Evolutionary conservation across 2,329 filamentous ascomycete genomes (phyloP).

Genomic region (Penicillium sp.): DNA sequence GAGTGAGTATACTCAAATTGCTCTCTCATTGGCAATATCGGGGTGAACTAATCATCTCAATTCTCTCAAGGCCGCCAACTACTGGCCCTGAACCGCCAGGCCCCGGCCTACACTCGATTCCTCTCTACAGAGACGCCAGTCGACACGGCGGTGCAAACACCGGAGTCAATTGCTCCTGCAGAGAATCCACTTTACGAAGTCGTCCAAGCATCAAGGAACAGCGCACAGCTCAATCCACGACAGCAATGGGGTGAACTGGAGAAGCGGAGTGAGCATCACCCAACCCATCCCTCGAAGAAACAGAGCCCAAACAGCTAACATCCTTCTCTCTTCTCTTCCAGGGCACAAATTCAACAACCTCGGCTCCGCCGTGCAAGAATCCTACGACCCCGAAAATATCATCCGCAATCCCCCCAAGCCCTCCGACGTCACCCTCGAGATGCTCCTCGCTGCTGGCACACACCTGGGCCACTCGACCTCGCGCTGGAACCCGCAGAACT

Average conservation of each 20-base stretch:
- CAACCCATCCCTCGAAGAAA: background rate
- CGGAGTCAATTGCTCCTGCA: slow-evolving; percentile 19
- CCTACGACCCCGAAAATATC: slow-evolving; percentile 43
- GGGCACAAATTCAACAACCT: slow-evolving; percentile 41
- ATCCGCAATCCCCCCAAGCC: slow-evolving; percentile 75
- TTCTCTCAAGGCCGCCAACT: slow-evolving; percentile 44
- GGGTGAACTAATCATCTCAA: slow-evolving; percentile 22
- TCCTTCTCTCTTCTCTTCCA: slow-evolving; percentile 20
- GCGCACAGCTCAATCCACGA: slow-evolving; percentile 3
- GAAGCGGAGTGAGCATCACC: slow-evolving; percentile 34
- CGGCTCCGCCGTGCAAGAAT: slow-evolving; percentile 37
- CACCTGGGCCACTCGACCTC: slow-evolving; percentile 91
- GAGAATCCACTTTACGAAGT: slow-evolving; percentile 27
- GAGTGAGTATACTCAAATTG: slow-evolving; percentile 38
- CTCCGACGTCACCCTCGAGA: slow-evolving; percentile 84
- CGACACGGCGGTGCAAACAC: slow-evolving; percentile 34
- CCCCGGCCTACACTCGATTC: slow-evolving; percentile 42
- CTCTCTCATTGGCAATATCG: background rate
- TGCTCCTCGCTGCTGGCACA: slow-evolving; percentile 83
- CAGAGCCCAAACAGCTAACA: background rate
- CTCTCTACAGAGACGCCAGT: slow-evolving; percentile 40
- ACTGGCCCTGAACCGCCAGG: slow-evolving; percentile 40
- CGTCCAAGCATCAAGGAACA: slow-evolving; percentile 16
- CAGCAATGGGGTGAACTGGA: slow-evolving; percentile 25
- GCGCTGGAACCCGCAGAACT: slow-evolving; percentile 93